Percentiles rank a stretch among this genome's conserved stretches.
phyloP scores from a whole-genome alignment of 2,329 filamentous ascomycete species.

The Scortechinia acanthostroma region DNA sequence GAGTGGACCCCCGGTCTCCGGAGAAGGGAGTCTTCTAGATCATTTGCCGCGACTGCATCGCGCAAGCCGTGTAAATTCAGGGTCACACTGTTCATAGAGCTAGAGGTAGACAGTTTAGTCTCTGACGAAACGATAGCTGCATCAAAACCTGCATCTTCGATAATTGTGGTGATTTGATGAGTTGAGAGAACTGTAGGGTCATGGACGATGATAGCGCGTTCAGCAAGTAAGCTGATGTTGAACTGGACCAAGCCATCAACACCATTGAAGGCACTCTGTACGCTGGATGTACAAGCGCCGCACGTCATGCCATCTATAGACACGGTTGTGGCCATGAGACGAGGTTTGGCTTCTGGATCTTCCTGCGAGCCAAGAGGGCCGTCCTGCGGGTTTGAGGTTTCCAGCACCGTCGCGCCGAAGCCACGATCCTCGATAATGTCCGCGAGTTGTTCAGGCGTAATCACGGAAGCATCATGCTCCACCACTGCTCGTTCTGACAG shows the following conservation, averaged over 20 bases:
- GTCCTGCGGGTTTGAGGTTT: constrained; percentile 47
- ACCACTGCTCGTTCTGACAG: constrained; percentile 80
- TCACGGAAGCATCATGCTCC: constrained; percentile 60
- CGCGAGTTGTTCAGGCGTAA: constrained; percentile 42
- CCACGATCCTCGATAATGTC: constrained; percentile 66
- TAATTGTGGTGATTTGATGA: constrained; percentile 71
- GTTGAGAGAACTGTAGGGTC: constrained; percentile 65
- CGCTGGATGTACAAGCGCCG: constrained; percentile 86
- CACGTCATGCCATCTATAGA: constrained; percentile 96
- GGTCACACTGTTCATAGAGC: constrained; percentile 43
- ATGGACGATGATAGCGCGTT: constrained; percentile 82
- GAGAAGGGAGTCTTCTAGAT: constrained; percentile 63
- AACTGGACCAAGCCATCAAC: constrained; percentile 77
- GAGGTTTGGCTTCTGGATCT: constrained; percentile 16
- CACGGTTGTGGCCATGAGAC: constrained; percentile 69
- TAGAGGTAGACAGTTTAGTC: constrained; percentile 40
- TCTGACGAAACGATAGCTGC: constrained; percentile 75
- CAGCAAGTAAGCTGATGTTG: constrained; percentile 89
- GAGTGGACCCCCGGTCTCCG: constrained; percentile 65
- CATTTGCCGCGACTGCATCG: constrained; percentile 64
- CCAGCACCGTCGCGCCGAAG: constrained; percentile 73
- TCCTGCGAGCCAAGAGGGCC: constrained; percentile 18
- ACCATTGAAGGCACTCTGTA: constrained; percentile 74
- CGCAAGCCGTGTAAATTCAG: constrained; percentile 79
- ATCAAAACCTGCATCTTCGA: constrained; percentile 86